These are phyloP conservation scores for Dendrobium officinale DNA, from an alignment of 106 monocot species.

Conservation along the genomic window DNA sequence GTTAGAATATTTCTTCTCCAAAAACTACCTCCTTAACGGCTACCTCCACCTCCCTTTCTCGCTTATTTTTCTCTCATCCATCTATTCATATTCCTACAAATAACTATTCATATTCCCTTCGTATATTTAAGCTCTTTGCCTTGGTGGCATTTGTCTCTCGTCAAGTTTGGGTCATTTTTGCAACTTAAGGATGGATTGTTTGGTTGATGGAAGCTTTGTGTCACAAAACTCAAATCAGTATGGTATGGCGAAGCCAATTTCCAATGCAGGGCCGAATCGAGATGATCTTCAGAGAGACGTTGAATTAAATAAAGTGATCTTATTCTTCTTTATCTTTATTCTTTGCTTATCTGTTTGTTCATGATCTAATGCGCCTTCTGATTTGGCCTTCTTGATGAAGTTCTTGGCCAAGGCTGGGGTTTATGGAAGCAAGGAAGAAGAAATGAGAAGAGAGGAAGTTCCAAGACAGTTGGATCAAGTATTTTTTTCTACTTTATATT, in stretches of 20 bases:
- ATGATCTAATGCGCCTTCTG: not conserved
- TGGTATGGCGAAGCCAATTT: slow-evolving; percentile 59
- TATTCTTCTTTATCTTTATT: not conserved
- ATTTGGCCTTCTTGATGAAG: slow-evolving; percentile 17
- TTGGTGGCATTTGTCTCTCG: no score
- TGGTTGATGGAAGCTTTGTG: slow-evolving; percentile 8
- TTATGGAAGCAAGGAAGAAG: slow-evolving; percentile 69
- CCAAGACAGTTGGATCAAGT: slow-evolving; percentile 64
- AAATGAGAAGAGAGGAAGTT: slow-evolving; percentile 56
- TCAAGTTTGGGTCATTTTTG: no score
- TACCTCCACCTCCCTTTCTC: no score
- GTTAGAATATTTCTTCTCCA: no score
- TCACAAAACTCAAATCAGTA: slow-evolving; percentile 10
- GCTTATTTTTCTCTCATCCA: no score
- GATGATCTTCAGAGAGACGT: slow-evolving; percentile 45
- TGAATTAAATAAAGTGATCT: slow-evolving; percentile 66
- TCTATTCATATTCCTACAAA: no score
- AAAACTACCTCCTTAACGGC: no score
- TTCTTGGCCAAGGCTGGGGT: slow-evolving; percentile 68
- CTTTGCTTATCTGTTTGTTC: not conserved
- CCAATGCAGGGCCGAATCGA: slow-evolving; percentile 49
- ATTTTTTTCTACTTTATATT: not conserved
- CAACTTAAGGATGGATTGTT: slow-evolving; percentile 27
- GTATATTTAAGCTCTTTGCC: no score
- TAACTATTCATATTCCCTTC: no score